These are phyloP conservation scores for Favolaschia claudopus DNA, from an alignment of 768 basidiomycete species.

Conservation along the genomic window DNA sequence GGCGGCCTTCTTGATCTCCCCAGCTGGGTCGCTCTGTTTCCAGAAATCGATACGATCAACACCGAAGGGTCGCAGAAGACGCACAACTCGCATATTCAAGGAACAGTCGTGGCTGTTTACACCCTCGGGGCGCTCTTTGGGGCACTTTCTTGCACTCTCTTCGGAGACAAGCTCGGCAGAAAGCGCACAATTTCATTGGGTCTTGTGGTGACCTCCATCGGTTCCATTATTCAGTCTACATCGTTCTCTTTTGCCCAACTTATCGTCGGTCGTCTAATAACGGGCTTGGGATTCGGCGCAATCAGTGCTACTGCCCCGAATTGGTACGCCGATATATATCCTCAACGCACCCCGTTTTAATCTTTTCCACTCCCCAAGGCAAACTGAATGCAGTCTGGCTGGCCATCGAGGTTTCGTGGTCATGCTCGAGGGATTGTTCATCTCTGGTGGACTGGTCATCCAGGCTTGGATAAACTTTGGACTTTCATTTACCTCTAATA, in stretches of 20 bases:
- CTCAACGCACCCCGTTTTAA: not conserved
- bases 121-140: slow-evolving; percentile 50
- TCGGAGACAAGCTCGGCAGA: slow-evolving; percentile 67
- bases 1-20: slow-evolving; percentile 26
- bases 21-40: slow-evolving; percentile 22
- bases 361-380: slow-evolving; percentile 6
- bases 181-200: slow-evolving; percentile 65
- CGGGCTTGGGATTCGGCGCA: slow-evolving; percentile 55
- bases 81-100: slow-evolving; percentile 21
- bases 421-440: slow-evolving; percentile 27
- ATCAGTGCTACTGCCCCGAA: slow-evolving; percentile 28
- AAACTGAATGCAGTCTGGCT: slow-evolving; percentile 28
- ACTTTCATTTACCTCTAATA: slow-evolving; percentile 18
- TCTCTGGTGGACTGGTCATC: slow-evolving; percentile 22
- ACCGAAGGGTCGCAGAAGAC: slow-evolving; percentile 14
- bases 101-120: slow-evolving; percentile 24
- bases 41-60: slow-evolving; percentile 20
- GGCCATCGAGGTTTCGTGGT: slow-evolving; percentile 29
- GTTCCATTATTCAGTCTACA: slow-evolving; percentile 66
- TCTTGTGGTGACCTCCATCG: slow-evolving; percentile 65
- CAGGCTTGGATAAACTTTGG: slow-evolving; percentile 25
- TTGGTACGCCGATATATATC: not conserved
- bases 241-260: slow-evolving; percentile 68
- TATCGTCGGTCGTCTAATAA: slow-evolving; percentile 65
- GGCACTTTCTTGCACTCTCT: slow-evolving; percentile 67